A percentile compares a stretch with the other conserved stretches of the same genome.
phyloP scores from a whole-genome alignment of 1,284 basidiomycete species.

The Sutorius eximius region DNA sequence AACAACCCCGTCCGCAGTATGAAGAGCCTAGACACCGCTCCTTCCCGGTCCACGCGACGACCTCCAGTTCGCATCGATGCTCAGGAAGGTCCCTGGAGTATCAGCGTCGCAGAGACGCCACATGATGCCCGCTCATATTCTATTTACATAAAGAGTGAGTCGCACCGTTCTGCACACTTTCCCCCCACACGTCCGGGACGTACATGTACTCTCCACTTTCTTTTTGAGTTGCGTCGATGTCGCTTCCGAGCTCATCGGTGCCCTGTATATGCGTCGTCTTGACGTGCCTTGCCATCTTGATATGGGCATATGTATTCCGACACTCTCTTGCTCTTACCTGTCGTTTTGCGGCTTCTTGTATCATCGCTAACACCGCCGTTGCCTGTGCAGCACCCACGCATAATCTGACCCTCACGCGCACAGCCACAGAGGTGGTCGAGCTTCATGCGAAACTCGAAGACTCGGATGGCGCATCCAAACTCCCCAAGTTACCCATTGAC shows the following conservation, averaged over 20 bases:
- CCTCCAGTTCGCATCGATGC: constrained; percentile 53
- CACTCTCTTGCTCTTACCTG: constrained; percentile 15
- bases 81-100: constrained; percentile 70
- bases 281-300: constrained; percentile 16
- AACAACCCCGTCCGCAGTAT: constrained; percentile 35
- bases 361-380: constrained; percentile 35
- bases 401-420: constrained; percentile 82
- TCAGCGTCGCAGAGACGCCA: constrained; percentile 72
- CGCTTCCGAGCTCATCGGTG: constrained; percentile 33
- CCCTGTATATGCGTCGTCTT: constrained; percentile 17
- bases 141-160: constrained; percentile 71
- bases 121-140: constrained; percentile 59
- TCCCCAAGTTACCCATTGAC: constrained; percentile 65
- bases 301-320: constrained; percentile 15
- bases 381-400: constrained; percentile 71
- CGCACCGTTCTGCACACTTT: constrained; percentile 28
- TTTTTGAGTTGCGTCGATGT: constrained; percentile 23
- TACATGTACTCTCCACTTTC: constrained; percentile 25
- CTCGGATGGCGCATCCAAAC: constrained; percentile 49
- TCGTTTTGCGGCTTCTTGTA: constrained; percentile 15
- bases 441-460: constrained; percentile 72
- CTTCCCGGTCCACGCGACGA: constrained; percentile 35
- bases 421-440: constrained; percentile 71
- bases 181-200: constrained; percentile 17
- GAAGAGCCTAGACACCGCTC: constrained; percentile 39